Evolutionary conservation across 2,329 filamentous ascomycete species (phyloP).

Genomic region (Aspergillus oerlinghausenensis): DNA sequence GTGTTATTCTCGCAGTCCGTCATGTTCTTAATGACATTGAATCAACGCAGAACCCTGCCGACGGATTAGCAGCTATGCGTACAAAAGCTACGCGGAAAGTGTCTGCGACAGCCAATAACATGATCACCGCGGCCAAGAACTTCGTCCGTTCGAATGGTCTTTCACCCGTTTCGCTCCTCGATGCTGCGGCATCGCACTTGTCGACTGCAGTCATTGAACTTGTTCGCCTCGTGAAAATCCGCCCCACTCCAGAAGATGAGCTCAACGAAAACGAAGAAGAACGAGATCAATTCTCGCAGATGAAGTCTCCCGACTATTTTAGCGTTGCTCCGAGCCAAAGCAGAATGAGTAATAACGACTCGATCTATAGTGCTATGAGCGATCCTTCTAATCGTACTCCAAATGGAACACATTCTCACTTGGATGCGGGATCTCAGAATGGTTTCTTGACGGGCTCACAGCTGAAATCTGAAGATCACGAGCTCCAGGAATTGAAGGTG

Average conservation of each 20-base stretch:
- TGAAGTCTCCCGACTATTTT: constrained; percentile 66
- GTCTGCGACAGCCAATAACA: constrained; percentile 88
- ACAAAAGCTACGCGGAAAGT: constrained; percentile 73
- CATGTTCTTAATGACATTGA: constrained; percentile 77
- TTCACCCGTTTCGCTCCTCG: constrained; percentile 86
- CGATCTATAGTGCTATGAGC: constrained; percentile 68
- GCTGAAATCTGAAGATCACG: constrained; percentile 38
- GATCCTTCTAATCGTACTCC: constrained; percentile 50
- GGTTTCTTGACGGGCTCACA: constrained; percentile 27
- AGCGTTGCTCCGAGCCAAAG: constrained; percentile 48
- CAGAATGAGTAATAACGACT: constrained; percentile 61
- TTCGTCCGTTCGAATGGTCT: constrained; percentile 78
- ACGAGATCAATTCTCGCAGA: constrained; percentile 58
- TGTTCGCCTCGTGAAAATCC: constrained; percentile 76
- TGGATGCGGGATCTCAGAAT: constrained; percentile 26
- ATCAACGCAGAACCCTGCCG: constrained; percentile 52
- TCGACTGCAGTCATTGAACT: constrained; percentile 82
- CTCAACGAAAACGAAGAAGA: constrained; percentile 75
- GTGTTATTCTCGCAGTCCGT: constrained; percentile 75
- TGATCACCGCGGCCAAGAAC: constrained; percentile 93
- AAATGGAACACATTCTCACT: constrained; percentile 30
- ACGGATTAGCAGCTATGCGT: constrained; percentile 56
- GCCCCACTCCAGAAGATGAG: constrained; percentile 67
- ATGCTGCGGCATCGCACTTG: constrained; percentile 88
- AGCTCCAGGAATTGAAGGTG: constrained; percentile 60